phyloP scores from a whole-genome alignment of 495 filamentous ascomycete genomes.

The Chaetomium cochliodes region DNA sequence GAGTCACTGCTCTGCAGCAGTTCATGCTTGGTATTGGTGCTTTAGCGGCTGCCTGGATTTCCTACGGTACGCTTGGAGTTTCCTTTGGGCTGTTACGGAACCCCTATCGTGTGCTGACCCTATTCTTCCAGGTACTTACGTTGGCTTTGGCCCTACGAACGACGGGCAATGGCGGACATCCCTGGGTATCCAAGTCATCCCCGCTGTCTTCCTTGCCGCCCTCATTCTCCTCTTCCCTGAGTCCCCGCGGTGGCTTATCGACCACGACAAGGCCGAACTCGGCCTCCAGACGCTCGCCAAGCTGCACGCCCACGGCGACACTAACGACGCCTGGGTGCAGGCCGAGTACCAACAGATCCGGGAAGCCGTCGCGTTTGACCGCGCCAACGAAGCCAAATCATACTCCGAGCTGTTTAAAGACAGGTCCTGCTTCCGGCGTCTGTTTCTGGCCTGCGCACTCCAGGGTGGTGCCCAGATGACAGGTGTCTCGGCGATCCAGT shows the following conservation, averaged over 20 bases:
- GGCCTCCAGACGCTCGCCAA: slow-evolving; percentile 11
- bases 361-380: slow-evolving; percentile 6
- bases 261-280: slow-evolving; percentile 11
- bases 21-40: slow-evolving; percentile 19
- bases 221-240: slow-evolving; percentile 20
- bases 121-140: slow-evolving; percentile 7
- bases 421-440: slow-evolving; percentile 18
- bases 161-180: slow-evolving; percentile 15
- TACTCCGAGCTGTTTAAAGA: slow-evolving; percentile 16
- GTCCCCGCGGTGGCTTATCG: slow-evolving; percentile 20
- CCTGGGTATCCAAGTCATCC: slow-evolving; percentile 16
- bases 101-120: background rate
- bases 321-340: slow-evolving; percentile 13
- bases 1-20: slow-evolving; percentile 17
- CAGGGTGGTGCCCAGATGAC: slow-evolving; percentile 18
- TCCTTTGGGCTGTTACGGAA: background rate
- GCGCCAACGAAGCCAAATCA: slow-evolving; percentile 18
- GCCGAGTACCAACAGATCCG: slow-evolving; percentile 17
- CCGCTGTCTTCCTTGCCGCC: slow-evolving; percentile 15
- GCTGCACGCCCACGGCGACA: slow-evolving; percentile 18
- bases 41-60: slow-evolving; percentile 16
- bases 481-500: slow-evolving; percentile 19
- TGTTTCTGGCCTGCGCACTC: slow-evolving; percentile 13
- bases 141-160: slow-evolving; percentile 13
- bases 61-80: background rate